Conservation (phyloP, 805 yeast species). For the Saccharomycopsis sp. region DNA sequence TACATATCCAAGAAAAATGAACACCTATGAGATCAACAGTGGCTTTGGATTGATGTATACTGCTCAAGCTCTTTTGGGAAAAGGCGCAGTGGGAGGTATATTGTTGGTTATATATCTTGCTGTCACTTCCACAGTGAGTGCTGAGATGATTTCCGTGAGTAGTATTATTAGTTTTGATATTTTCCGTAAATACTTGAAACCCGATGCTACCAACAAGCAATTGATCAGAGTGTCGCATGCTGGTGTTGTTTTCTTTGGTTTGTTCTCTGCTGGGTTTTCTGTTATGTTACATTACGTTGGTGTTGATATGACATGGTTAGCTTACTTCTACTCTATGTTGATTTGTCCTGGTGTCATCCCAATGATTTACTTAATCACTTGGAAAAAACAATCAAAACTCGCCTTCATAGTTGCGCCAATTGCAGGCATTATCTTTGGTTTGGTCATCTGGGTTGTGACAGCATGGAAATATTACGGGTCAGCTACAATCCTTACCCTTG, state of each 20-base stretch:
- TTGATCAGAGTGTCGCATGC: slow-evolving; percentile 33
- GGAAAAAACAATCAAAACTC: slow-evolving; percentile 29
- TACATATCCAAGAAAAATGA: slow-evolving; percentile 2
- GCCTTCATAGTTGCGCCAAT: slow-evolving; percentile 32
- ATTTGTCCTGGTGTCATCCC: slow-evolving; percentile 37
- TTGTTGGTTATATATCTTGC: slow-evolving; percentile 34
- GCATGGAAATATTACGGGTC: slow-evolving; percentile 29
- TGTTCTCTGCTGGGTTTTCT: slow-evolving; percentile 33
- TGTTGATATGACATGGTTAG: slow-evolving; percentile 27
- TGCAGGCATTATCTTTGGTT: slow-evolving; percentile 28
- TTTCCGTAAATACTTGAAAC: slow-evolving; percentile 32
- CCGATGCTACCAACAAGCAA: slow-evolving; percentile 31
- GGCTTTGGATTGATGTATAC: slow-evolving; percentile 28
- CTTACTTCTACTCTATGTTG: slow-evolving; percentile 32
- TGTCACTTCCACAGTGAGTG: slow-evolving; percentile 37
- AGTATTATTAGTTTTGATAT: slow-evolving; percentile 35
- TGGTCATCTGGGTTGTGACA: slow-evolving; percentile 30
- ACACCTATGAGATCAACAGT: slow-evolving; percentile 14
- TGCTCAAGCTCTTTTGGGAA: slow-evolving; percentile 62
- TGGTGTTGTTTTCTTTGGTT: slow-evolving; percentile 18
- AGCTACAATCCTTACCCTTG: slow-evolving; percentile 27
- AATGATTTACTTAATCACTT: slow-evolving; percentile 30
- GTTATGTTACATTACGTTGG: slow-evolving; percentile 31
- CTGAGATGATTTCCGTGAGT: slow-evolving; percentile 36
- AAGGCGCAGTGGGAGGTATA: slow-evolving; percentile 62